phyloP scores from a whole-genome alignment of 805 yeast species.

The Zygotorulaspora chibaensis region DNA sequence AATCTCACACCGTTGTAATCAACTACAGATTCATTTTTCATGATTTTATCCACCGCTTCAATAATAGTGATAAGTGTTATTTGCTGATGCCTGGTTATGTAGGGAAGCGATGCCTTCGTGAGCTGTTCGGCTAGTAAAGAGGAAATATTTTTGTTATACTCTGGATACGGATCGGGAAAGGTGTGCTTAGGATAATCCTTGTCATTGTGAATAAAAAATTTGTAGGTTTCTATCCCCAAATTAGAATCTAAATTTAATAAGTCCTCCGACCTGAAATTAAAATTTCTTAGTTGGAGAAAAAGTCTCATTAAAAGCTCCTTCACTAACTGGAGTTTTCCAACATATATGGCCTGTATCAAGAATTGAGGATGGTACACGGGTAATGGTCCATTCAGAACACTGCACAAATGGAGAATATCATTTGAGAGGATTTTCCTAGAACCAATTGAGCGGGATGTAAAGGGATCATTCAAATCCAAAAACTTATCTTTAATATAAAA shows the following conservation, averaged over 20 bases:
- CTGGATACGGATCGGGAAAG: slow-evolving; percentile 39
- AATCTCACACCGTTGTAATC: slow-evolving; percentile 63
- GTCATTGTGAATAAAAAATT: slow-evolving; percentile 26
- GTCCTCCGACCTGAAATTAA: slow-evolving; percentile 41
- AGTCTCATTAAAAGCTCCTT: slow-evolving; percentile 53
- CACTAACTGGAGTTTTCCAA: slow-evolving; percentile 53
- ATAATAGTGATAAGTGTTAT: slow-evolving; percentile 70
- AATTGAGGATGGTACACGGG: slow-evolving; percentile 91
- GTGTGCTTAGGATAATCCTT: slow-evolving; percentile 22
- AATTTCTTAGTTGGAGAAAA: slow-evolving; percentile 50
- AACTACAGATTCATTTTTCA: slow-evolving; percentile 35
- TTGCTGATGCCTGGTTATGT: slow-evolving; percentile 87
- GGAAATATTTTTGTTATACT: slow-evolving; percentile 43
- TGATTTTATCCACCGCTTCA: slow-evolving; percentile 56
- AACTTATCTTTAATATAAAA: slow-evolving; percentile 73
- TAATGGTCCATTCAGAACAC: slow-evolving; percentile 81
- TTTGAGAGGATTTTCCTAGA: slow-evolving; percentile 51
- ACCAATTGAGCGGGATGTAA: slow-evolving; percentile 53
- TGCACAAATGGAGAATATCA: slow-evolving; percentile 61
- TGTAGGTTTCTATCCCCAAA: slow-evolving; percentile 27
- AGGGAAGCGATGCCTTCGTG: slow-evolving; percentile 65
- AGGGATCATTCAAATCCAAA: slow-evolving; percentile 51
- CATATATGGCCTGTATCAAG: slow-evolving; percentile 66
- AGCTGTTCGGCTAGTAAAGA: slow-evolving; percentile 54
- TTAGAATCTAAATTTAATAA: slow-evolving; percentile 32